phyloP scores from a whole-genome alignment of 495 filamentous ascomycete genomes.

The Geopyxis carbonaria region DNA sequence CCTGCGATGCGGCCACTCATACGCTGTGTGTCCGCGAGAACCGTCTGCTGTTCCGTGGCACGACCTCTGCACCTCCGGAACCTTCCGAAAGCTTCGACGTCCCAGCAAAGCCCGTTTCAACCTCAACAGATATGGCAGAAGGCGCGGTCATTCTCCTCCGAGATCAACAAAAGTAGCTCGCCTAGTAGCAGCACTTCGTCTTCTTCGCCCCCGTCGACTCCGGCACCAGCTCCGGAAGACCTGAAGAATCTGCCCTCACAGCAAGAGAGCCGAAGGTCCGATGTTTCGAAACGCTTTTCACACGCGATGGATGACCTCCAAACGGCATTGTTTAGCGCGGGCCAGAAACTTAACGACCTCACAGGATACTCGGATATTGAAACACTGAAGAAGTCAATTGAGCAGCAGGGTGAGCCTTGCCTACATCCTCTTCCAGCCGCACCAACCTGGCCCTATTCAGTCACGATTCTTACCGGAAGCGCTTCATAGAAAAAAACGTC shows the following conservation, averaged over 20 bases:
- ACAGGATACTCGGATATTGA: constrained; percentile 94
- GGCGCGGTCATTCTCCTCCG: background rate
- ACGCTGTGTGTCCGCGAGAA: too few species aligned
- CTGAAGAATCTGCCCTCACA: constrained; percentile 54
- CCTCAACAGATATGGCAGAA: too few species aligned
- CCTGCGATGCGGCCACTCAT: too few species aligned
- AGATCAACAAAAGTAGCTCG: background rate
- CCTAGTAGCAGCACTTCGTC: too few species aligned
- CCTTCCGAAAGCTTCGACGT: background rate
- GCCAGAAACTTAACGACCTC: constrained; percentile 75
- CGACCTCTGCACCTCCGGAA: constrained; percentile 2
- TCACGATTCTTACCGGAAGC: background rate
- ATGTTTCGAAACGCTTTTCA: constrained; percentile 55
- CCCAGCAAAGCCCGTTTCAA: background rate
- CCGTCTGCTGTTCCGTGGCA: too few species aligned
- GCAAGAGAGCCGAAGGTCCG: constrained; percentile 51
- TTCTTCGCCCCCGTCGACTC: too few species aligned
- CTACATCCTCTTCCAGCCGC: background rate
- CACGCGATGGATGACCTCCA: constrained; percentile 77
- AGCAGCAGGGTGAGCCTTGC: constrained; percentile 37
- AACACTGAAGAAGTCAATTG: constrained; percentile 59
- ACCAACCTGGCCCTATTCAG: background rate
- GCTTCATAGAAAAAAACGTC: constrained; percentile 42
- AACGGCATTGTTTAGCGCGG: constrained; percentile 63
- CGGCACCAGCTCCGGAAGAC: constrained; percentile 1